Conservation (phyloP, 179 eudicot species). For the Silene noctiflora region DNA sequence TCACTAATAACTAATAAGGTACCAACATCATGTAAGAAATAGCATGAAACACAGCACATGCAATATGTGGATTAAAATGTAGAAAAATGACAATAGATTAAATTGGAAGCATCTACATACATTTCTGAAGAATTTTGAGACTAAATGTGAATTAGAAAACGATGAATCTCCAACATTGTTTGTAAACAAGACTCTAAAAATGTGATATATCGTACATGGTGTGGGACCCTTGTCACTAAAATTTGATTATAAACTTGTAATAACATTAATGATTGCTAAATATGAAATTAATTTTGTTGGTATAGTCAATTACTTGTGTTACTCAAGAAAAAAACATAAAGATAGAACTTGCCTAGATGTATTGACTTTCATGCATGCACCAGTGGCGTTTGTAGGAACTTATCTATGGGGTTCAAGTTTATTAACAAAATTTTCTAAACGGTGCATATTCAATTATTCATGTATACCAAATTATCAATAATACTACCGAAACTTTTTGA, state of each 20-base stretch:
- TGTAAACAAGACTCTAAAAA: not conserved
- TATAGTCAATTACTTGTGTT: conserved; percentile 11
- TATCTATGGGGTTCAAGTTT: too few species aligned
- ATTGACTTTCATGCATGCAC: not conserved
- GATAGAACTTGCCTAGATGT: not conserved
- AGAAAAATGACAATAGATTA: not conserved
- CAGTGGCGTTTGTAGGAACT: too few species aligned
- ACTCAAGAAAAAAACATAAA: not conserved
- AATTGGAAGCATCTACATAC: conserved; percentile 1
- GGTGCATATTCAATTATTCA: too few species aligned
- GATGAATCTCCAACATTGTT: not conserved
- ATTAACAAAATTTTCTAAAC: too few species aligned
- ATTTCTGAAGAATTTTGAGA: not conserved
- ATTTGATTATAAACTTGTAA: not conserved
- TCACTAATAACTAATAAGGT: conserved; percentile 13
- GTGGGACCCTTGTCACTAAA: not conserved
- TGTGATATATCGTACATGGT: not conserved
- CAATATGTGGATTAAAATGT: conserved; percentile 22
- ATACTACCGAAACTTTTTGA: too few species aligned
- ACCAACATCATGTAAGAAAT: conserved; percentile 17
- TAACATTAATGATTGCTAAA: not conserved
- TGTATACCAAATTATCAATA: too few species aligned
- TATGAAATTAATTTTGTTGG: not conserved
- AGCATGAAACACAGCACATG: conserved; percentile 28
- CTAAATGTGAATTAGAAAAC: not conserved